Evolutionary conservation across 495 filamentous ascomycete species (phyloP), one percentile per base, ranked within the genome.

Genomic region (Penicillium ucsense): DNA sequence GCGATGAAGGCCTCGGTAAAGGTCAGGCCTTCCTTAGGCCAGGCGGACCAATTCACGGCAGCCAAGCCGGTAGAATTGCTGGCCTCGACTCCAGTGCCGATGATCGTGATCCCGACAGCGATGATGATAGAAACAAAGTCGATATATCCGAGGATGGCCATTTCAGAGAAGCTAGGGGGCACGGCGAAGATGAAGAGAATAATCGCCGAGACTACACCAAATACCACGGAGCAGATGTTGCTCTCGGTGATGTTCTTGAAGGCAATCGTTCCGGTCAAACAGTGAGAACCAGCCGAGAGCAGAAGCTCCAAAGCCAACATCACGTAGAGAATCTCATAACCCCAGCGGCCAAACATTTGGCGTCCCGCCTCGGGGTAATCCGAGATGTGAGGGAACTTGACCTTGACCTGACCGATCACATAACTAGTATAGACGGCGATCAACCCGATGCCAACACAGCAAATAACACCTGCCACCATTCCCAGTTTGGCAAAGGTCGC

Each of bases 361-460:
- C 68, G 56, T 7, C 79, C 78, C 10, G 73, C 80, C 54, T 88
- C 82, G 29, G 80, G 76, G 45, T 85, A 81, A 56, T 79, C 73
- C 47, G 74, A 59, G 9, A 86, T 73, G n/a, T 79, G 60, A 3
- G 83, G 83, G 58, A 77, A 79, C 45, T 70, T 72, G 38, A 81
- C 37, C 59, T 84, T 84, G 50, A 88, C 77, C 58, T 85, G 80
- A 32, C 79, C 82, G 51, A 87, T 71, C 39, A 85, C 70, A 47
- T 79, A 84, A 54, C 79, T 80, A 33, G 80, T 83, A 62, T 86
- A 88, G 43, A 79, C 79, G 38, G 83, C 79, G 29, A 83, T 48
- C 12, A 84, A 47, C 8, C 83, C 84, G 4, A 84, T 46, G 28
- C 62, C 55, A 31, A 83, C 54, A 8, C 74, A 71, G 44, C 77